phyloP scores from a whole-genome alignment of 2,329 filamentous ascomycete species.

The Trichoderma afroharzianum region DNA sequence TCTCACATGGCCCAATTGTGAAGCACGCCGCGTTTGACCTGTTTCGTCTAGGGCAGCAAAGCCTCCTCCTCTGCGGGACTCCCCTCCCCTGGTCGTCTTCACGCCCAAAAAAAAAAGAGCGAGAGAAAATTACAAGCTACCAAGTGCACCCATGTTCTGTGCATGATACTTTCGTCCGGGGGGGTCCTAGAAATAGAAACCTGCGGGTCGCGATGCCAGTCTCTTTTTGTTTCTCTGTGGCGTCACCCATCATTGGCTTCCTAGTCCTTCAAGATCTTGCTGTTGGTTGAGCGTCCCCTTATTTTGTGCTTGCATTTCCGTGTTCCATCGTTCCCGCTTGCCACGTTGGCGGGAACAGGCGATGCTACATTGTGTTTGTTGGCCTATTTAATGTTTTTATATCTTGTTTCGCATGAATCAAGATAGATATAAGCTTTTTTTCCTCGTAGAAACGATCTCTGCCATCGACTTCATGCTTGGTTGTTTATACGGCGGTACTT shows the following conservation, averaged over 20 bases:
- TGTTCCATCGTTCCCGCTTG: background rate
- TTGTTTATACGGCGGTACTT: background rate
- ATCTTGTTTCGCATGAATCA: constrained; percentile 5
- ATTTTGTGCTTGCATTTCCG: background rate
- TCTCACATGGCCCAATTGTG: constrained; percentile 7
- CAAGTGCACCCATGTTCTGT: background rate
- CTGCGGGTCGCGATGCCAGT: background rate
- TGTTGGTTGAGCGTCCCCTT: background rate
- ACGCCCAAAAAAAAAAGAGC: background rate
- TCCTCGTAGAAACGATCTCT: background rate
- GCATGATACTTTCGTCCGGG: background rate
- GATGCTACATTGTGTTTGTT: constrained; percentile 12
- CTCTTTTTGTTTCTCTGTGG: background rate
- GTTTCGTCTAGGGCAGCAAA: background rate
- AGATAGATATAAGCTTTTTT: background rate
- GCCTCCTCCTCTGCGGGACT: background rate
- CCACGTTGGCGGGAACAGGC: constrained; percentile 11
- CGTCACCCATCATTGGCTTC: constrained; percentile 9
- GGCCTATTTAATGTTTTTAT: background rate
- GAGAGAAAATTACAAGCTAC: background rate
- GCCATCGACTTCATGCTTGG: background rate
- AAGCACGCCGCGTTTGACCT: constrained; percentile 13
- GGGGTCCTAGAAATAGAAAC: constrained; percentile 5
- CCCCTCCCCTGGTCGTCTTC: background rate
- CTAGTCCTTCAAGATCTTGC: background rate